These are phyloP conservation scores for Triticum dicoccoides DNA, from an alignment of 176 grass and related monocot species.

Conservation along the genomic window DNA sequence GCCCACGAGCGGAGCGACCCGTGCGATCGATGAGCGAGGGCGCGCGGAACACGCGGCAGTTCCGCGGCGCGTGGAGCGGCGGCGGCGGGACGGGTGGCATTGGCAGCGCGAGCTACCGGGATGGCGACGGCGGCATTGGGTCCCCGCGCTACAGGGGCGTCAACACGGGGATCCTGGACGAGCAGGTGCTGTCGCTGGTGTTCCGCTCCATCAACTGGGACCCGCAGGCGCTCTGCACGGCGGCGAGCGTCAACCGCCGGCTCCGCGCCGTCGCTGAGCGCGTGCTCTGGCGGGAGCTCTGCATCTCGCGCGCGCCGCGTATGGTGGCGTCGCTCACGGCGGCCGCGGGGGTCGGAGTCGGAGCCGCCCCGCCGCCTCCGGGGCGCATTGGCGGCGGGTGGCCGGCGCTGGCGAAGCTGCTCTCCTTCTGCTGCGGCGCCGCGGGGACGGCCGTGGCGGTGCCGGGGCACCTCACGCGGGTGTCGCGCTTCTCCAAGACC, in stretches of 20 bases:
- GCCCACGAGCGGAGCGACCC: background rate
- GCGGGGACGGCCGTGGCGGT: background rate
- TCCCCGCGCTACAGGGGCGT: slow-evolving; percentile 5
- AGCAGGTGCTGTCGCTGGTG: slow-evolving; percentile 51
- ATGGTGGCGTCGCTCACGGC: slow-evolving; percentile 52
- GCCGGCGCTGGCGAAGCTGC: slow-evolving; percentile 75
- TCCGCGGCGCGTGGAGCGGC: background rate
- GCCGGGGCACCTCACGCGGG: slow-evolving; percentile 47
- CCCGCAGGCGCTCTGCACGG: slow-evolving; percentile 44
- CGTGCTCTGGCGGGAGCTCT: slow-evolving; percentile 85
- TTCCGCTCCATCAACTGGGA: slow-evolving; percentile 58
- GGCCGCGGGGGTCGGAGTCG: background rate
- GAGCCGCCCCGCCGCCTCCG: background rate
- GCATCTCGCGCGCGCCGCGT: slow-evolving; percentile 63
- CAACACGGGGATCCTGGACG: slow-evolving; percentile 59
- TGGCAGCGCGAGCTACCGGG: background rate
- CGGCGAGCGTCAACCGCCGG: slow-evolving; percentile 46
- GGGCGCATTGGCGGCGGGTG: slow-evolving; percentile 65
- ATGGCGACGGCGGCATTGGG: background rate
- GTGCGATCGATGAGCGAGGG: slow-evolving; percentile 37
- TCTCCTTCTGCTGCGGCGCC: slow-evolving; percentile 78
- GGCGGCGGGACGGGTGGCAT: slow-evolving; percentile 1
- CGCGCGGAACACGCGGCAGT: slow-evolving; percentile 28
- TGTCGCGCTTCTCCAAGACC: slow-evolving; percentile 85
- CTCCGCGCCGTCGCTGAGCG: slow-evolving; percentile 79